Base-by-base conservation (phyloP, 73 alveolate genomes). In the Breviolum minutum region DNA sequence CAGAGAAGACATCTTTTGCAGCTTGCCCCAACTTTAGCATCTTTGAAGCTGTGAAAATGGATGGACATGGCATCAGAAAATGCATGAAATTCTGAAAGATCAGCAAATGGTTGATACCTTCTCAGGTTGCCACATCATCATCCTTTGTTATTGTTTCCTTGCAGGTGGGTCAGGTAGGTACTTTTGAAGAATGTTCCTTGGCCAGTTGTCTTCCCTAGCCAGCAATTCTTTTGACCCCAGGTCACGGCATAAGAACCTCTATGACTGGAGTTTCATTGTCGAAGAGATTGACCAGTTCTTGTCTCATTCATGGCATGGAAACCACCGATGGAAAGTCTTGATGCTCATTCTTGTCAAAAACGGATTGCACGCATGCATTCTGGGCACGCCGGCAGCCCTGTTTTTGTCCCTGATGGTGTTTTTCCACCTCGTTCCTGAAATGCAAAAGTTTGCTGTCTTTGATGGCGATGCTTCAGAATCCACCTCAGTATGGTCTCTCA, bases 271-370 rank as follows among this genome's bases (percentile, higher is more conserved):
- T 74, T 83, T 83, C 73, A n/a, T 61, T 22, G 73, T 61, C 76
- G 62, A 83, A 61, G 73, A 83, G 27, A 83, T 83, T 62, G 92
- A 61, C 76, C 76, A 83, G 60, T 83, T 83, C 61, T 83, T 83
- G 73, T 83, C 92, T 20, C 92, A 83, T 61, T 83, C 92, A 83
- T 83, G 92, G 92, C 92, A 62, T 61, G 92, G 92, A n/a, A 22
- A 83, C 27, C 40, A 24, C 7, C n/a, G 12, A 7, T 20, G 92
- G 73, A 83, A 83, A 60, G 73, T 27, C 60, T 24, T 83, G 76
- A 14, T 83, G 60, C 32, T 83, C 7, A 83, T 83, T 61, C 71
- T 83, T 4, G 13, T 83, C 76, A 83, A 83, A 13, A 83, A 83
- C 27, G 92, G 92, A 26, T 24, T 83, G 61, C 76, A 24, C 7